Percentiles rank a stretch among this genome's conserved stretches.
Evolutionary conservation across 2,329 filamentous ascomycete species (phyloP).

Genomic region (Coleophoma cylindrospora): DNA sequence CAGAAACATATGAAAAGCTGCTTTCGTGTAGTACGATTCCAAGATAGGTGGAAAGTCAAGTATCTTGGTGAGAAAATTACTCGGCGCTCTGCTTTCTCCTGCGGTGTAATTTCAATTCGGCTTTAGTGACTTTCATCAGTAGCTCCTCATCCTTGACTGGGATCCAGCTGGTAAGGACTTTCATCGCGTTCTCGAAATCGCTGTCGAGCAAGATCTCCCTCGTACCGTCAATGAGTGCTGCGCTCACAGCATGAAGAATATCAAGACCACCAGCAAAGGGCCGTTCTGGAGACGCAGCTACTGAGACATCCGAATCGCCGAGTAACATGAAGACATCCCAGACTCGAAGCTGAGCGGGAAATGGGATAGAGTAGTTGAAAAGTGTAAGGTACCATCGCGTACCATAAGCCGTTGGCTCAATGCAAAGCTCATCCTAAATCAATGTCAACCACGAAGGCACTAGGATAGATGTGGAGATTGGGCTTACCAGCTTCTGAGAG

Average conservation of each 20-base stretch:
- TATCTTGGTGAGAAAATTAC: neutral
- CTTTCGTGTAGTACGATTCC: neutral
- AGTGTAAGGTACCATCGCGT: conserved; percentile 96
- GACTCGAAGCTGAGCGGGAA: conserved; percentile 86
- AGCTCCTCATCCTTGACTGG: conserved; percentile 91
- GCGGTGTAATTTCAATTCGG: conserved; percentile 72
- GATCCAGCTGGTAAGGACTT: conserved; percentile 88
- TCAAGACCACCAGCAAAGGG: conserved; percentile 66
- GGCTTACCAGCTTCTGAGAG: conserved; percentile 70
- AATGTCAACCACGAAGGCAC: conserved; percentile 6
- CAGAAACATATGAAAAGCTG: neutral
- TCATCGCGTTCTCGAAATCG: conserved; percentile 98
- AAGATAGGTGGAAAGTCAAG: neutral
- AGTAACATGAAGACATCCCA: conserved; percentile 98
- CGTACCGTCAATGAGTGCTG: conserved; percentile 86
- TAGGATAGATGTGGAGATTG: neutral
- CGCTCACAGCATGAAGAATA: conserved; percentile 82
- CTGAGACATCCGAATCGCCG: conserved; percentile 59
- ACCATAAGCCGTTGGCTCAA: conserved; percentile 88
- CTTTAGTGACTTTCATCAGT: conserved; percentile 82
- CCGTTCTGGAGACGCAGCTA: conserved; percentile 22
- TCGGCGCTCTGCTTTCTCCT: conserved; percentile 30
- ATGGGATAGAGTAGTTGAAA: conserved; percentile 96
- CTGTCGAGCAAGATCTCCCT: conserved; percentile 83
- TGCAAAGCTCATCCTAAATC: conserved; percentile 64